Evolutionary conservation across 1,139 yeast species (phyloP).

Genomic region (Groenewaldozyma sp.): DNA sequence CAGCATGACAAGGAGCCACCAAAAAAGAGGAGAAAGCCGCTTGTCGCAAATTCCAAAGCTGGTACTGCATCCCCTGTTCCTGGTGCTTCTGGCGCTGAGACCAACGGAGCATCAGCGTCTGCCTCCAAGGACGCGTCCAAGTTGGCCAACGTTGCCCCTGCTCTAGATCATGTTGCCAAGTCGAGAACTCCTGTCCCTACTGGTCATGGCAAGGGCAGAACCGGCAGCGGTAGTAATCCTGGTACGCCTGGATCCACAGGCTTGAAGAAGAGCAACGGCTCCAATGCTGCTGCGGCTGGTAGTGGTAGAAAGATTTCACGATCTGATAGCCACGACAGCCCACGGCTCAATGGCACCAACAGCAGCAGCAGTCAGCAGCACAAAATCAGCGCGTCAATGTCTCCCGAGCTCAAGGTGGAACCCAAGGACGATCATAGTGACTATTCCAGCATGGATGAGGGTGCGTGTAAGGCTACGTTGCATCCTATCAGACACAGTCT

Average conservation of each 20-base stretch:
- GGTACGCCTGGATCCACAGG: background rate
- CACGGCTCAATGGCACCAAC: too few relatives aligned
- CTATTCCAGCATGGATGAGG: slow-evolving; percentile 78
- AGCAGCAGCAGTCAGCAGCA: too few relatives aligned
- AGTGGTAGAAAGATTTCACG: too few relatives aligned
- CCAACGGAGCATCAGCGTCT: background rate
- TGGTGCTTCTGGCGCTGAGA: slow-evolving; percentile 3
- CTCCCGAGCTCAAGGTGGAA: background rate
- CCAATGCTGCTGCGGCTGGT: background rate
- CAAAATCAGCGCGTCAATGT: background rate
- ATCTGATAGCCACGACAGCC: too few relatives aligned
- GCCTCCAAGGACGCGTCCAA: slow-evolving; percentile 1
- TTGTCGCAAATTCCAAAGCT: slow-evolving; percentile 4
- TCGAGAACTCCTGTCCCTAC: background rate
- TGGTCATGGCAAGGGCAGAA: too few relatives aligned
- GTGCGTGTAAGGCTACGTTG: slow-evolving; percentile 52
- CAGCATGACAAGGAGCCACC: slow-evolving; percentile 21
- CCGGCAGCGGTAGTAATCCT: background rate
- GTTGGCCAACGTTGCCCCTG: background rate
- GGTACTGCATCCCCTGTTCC: slow-evolving; percentile 2
- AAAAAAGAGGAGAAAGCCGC: slow-evolving; percentile 7
- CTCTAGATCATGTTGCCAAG: background rate
- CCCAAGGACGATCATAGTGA: slow-evolving; percentile 43
- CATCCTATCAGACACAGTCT: slow-evolving; percentile 70
- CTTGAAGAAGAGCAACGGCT: background rate